Evolutionary conservation across 306 rosid species (phyloP).

Genomic region (Inga leiocalycina): DNA sequence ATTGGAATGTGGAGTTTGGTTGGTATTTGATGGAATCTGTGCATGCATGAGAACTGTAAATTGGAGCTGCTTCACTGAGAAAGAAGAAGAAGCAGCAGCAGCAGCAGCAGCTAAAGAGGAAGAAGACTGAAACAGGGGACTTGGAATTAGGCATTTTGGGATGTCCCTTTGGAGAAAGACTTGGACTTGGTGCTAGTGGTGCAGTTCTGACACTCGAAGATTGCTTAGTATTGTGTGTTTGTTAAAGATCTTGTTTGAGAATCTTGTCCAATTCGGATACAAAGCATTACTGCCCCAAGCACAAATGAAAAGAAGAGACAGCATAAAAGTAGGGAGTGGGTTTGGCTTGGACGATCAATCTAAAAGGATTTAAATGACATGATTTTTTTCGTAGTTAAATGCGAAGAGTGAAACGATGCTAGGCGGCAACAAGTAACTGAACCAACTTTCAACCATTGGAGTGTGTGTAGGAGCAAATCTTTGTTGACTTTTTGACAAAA

Average conservation of each 20-base stretch:
- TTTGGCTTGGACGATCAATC: not conserved
- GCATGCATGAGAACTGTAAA: not conserved
- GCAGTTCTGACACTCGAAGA: not conserved
- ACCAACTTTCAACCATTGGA: too few species aligned
- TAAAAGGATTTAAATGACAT: not conserved
- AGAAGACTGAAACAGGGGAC: not conserved
- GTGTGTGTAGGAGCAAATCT: too few species aligned
- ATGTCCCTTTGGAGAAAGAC: not conserved
- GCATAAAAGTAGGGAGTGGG: not conserved
- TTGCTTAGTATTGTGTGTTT: not conserved
- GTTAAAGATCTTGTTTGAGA: not conserved
- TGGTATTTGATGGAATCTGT: not conserved
- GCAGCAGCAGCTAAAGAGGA: not conserved
- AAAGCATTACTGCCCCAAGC: too few species aligned
- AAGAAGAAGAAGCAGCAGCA: not conserved
- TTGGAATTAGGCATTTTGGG: not conserved
- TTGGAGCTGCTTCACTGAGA: not conserved
- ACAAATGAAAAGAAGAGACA: not conserved
- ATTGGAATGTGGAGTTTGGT: slow-evolving; percentile 33
- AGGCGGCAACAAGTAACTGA: not conserved
- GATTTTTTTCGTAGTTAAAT: not conserved
- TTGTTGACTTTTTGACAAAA: too few species aligned
- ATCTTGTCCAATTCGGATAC: not conserved
- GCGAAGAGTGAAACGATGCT: not conserved
- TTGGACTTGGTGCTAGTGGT: not conserved